These are phyloP conservation scores for Picea sitchensis DNA, from an alignment of 75 land plant species.

Conservation along the genomic window DNA sequence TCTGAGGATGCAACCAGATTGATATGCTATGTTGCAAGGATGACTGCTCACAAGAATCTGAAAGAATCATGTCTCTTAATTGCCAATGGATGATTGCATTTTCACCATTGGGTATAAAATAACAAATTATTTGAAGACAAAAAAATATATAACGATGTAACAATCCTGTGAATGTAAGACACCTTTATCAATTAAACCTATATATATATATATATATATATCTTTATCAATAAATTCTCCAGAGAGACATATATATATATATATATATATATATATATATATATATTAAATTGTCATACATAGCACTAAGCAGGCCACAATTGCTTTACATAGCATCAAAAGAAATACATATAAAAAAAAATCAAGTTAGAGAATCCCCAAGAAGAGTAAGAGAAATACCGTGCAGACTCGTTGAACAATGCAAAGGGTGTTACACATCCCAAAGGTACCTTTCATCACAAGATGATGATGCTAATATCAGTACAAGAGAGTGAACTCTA, in stretches of 20 bases:
- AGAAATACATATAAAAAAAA: no score
- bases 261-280: no score
- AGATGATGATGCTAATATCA: no score
- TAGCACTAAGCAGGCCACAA: no score
- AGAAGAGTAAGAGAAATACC: conserved; percentile 29
- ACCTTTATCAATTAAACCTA: not conserved
- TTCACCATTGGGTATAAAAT: not conserved
- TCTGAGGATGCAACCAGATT: not conserved
- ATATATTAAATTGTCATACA: no score
- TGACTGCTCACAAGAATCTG: not conserved
- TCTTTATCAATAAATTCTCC: no score
- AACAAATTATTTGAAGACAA: not conserved
- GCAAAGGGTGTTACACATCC: conserved; percentile 95
- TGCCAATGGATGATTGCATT: not conserved
- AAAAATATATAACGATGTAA: not conserved
- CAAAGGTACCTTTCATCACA: conserved; percentile 54
- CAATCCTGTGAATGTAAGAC: not conserved
- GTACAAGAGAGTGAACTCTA: no score
- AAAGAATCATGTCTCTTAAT: not conserved
- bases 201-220: no score
- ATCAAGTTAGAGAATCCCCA: no score
- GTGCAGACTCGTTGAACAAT: conserved; percentile 74
- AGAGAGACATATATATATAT: no score
- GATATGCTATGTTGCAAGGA: not conserved
- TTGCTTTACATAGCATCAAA: no score